Evolutionary conservation across 176 grass and related monocot genomes (phyloP), one percentile per base, ranked within the genome.

Genomic region (Eragrostis curvula): DNA sequence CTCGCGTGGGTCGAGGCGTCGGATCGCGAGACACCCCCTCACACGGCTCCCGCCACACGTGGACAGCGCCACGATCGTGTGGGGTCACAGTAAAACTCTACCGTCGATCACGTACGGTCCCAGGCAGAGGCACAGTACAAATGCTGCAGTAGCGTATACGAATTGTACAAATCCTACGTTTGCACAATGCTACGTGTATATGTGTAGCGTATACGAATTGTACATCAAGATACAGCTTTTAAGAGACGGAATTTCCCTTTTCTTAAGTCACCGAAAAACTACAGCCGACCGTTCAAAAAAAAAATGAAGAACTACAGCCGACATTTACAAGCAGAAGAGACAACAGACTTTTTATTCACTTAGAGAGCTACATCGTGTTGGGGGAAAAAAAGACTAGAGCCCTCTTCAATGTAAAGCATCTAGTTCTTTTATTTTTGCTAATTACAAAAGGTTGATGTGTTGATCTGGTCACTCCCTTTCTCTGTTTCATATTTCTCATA

Each of bases 401-500:
- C 57, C 70, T 72, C 23, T 30, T n/a, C 27, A 74, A 74, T 81
- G 81, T 59, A 86, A 79, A 86, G 49, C 60, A 74, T 48, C 77
- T 74, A 74, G 58, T 66, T 80, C 77, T 66, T 80, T 86, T 74
- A 74, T 64, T 86, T 74, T 80, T 51, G 13, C 70, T 74, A 74
- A 86, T 74, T 81, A 81, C 77, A 81, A 74, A 81, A 73, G 40
- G 77, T 67, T 36, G 32, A 36, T 4, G 32, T 36, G 32, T 36
- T 36, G 32, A 36, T 36, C 32, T 36, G 12, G 46, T 6, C 65
- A 74, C 49, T 36, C 60, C 32, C 11, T 71, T 53, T 84, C 45
- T 79, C 49, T 59, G 71, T 77, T 94, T 87, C 68, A 73, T 73
- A 90, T 88, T 60, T 27, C 92, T 94, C 92, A 73, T 91, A 94